Conservation (phyloP, 139 green algal species). For the Eudorina sp. region DNA sequence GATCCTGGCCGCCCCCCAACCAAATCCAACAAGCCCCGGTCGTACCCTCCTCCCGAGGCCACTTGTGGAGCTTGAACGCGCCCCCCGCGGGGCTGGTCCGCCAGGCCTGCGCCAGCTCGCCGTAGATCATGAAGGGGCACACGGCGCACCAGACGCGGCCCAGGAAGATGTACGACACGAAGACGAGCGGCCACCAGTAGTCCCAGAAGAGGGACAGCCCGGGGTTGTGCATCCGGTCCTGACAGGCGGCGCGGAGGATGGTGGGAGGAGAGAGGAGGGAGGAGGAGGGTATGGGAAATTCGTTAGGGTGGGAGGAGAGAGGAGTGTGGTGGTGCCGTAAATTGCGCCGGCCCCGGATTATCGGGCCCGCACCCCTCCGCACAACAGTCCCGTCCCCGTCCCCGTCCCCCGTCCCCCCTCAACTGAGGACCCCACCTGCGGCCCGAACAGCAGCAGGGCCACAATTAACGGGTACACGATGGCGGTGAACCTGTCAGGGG, state of each 20-base stretch:
- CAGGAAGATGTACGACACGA: slow-evolving; percentile 85
- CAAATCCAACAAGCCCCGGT: background rate
- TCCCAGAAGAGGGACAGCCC: slow-evolving; percentile 85
- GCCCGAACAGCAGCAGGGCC: slow-evolving; percentile 72
- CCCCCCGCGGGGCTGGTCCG: slow-evolving; percentile 52
- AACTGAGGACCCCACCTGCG: slow-evolving; percentile 40
- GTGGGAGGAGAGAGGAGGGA: background rate
- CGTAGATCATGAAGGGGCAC: slow-evolving; percentile 93
- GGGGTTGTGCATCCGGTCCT: slow-evolving; percentile 83
- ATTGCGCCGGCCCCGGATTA: no score
- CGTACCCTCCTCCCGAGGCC: slow-evolving; percentile 68
- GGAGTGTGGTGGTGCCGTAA: background rate
- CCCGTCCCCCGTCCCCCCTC: background rate
- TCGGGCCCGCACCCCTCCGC: background rate
- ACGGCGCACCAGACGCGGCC: slow-evolving; percentile 86
- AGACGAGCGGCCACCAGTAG: slow-evolving; percentile 86
- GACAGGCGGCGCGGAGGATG: no score
- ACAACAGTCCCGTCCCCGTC: background rate
- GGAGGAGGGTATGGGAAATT: background rate
- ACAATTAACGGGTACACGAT: slow-evolving; percentile 70
- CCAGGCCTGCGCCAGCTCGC: slow-evolving; percentile 81
- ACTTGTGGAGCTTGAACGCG: slow-evolving; percentile 77
- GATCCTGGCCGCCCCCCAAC: no score
- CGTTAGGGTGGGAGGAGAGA: background rate
- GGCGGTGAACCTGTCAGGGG: slow-evolving; percentile 66